These are phyloP conservation scores for Flaveria sonorensis DNA, from an alignment of 129 eudicot species.

Conservation along the genomic window DNA sequence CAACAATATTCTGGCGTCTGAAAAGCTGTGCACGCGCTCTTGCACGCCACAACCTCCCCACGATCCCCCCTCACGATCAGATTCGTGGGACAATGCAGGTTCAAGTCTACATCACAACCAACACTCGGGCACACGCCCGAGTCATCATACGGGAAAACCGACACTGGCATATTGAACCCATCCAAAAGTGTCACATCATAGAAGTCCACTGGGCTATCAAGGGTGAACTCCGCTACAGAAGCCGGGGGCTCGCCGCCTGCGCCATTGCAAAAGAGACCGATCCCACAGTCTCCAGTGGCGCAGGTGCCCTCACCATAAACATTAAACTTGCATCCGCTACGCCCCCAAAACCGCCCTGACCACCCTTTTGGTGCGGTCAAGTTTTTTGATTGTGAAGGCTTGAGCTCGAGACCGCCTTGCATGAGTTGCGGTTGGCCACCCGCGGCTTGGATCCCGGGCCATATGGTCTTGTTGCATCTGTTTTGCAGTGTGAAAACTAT, in stretches of 20 bases:
- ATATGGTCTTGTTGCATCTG: conserved; percentile 8
- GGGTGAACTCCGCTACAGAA: conserved; percentile 9
- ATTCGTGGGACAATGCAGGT: conserved; percentile 8
- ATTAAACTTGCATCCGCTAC: conserved; percentile 14
- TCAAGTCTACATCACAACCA: conserved; percentile 14
- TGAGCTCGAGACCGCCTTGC: conserved; percentile 17
- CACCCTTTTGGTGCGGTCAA: conserved; percentile 9
- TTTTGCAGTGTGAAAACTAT: conserved; percentile 9
- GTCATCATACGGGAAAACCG: conserved; percentile 6
- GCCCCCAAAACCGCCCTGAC: conserved; percentile 20
- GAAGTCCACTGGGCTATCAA: conserved; percentile 14
- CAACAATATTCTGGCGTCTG: conserved; percentile 17
- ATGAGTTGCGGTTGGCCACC: conserved; percentile 18
- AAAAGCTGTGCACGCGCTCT: conserved; percentile 16
- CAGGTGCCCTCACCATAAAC: conserved; percentile 22
- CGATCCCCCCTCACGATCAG: conserved; percentile 10
- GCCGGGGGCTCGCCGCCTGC: conserved; percentile 13
- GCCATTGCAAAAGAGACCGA: conserved; percentile 17
- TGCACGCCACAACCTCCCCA: conserved; percentile 9
- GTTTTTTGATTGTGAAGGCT: conserved; percentile 7
- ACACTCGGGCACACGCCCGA: conserved; percentile 12
- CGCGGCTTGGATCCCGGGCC: conserved; percentile 18
- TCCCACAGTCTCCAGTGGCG: conserved; percentile 22
- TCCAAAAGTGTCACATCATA: conserved; percentile 13
- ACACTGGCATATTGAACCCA: conserved; percentile 7